phyloP scores from a whole-genome alignment of 78 protist genomes.

The Bodo saltans region DNA sequence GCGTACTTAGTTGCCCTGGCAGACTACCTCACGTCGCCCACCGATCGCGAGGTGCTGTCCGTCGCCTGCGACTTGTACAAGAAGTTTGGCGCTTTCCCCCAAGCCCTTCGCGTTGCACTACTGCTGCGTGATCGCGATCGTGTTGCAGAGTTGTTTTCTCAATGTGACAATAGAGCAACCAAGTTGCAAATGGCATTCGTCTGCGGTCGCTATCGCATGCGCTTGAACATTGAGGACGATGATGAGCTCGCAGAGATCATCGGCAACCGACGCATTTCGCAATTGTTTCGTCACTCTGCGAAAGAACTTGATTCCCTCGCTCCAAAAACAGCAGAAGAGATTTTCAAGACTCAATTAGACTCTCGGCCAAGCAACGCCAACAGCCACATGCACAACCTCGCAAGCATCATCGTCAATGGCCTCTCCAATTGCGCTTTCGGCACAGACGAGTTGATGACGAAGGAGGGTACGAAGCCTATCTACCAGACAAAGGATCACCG shows the following conservation, averaged over 20 bases:
- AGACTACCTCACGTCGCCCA: constrained; percentile 77
- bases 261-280: constrained; percentile 62
- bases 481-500: constrained; percentile 89
- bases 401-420: constrained; percentile 90
- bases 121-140: background rate
- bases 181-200: constrained; percentile 79
- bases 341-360: constrained; percentile 80
- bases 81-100: background rate
- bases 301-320: constrained; percentile 89
- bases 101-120: constrained; percentile 55
- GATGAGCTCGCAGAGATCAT: constrained; percentile 48
- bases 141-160: background rate
- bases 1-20: constrained; percentile 72
- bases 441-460: constrained; percentile 83
- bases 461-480: constrained; percentile 67
- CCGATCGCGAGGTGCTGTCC: constrained; percentile 51
- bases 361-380: constrained; percentile 46
- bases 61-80: constrained; percentile 18
- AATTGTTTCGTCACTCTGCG: constrained; percentile 69
- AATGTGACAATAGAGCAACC: constrained; percentile 15
- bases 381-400: constrained; percentile 83
- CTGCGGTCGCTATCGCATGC: constrained; percentile 57
- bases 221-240: constrained; percentile 19
- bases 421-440: constrained; percentile 90
- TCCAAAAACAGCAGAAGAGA: constrained; percentile 93